A percentile compares a stretch with the other conserved stretches of the same genome.
These are phyloP conservation scores for Pyrenopolyporus hunteri DNA, from an alignment of 495 filamentous ascomycete species.

Conservation along the genomic window DNA sequence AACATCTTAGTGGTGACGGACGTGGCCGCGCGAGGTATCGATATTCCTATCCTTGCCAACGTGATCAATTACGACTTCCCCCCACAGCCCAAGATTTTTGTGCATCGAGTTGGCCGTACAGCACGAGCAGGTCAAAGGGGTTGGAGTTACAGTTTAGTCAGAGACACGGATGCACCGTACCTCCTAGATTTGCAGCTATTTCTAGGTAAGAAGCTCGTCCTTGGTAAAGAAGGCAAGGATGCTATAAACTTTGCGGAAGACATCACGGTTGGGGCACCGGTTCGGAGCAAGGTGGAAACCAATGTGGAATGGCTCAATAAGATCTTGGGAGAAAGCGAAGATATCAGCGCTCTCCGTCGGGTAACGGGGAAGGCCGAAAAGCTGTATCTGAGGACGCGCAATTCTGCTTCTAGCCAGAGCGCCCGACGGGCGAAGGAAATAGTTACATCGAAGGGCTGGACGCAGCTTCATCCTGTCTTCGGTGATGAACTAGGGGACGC, in stretches of 20 bases:
- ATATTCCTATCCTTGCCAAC: constrained; percentile 94
- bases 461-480: constrained; percentile 76
- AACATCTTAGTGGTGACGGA: constrained; percentile 97
- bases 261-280: constrained; percentile 75
- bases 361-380: constrained; percentile 91
- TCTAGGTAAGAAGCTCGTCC: constrained; percentile 76
- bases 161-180: constrained; percentile 85
- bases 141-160: constrained; percentile 92
- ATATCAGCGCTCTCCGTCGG: constrained; percentile 69
- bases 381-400: constrained; percentile 86
- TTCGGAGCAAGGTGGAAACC: constrained; percentile 71
- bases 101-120: constrained; percentile 94
- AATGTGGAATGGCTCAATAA: constrained; percentile 80
- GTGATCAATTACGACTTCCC: constrained; percentile 99
- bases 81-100: constrained; percentile 93
- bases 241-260: constrained; percentile 75
- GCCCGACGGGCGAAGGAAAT: constrained; percentile 83
- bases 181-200: constrained; percentile 95
- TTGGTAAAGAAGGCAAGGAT: constrained; percentile 63
- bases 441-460: constrained; percentile 69
- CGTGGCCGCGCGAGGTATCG: constrained; percentile 94
- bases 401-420: constrained; percentile 84
- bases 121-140: constrained; percentile 89
- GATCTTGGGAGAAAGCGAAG: constrained; percentile 72
- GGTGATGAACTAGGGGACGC: constrained; percentile 64